Evolutionary conservation across 352 stramenopile species (phyloP).

Genomic region (Globisporangium splendens): DNA sequence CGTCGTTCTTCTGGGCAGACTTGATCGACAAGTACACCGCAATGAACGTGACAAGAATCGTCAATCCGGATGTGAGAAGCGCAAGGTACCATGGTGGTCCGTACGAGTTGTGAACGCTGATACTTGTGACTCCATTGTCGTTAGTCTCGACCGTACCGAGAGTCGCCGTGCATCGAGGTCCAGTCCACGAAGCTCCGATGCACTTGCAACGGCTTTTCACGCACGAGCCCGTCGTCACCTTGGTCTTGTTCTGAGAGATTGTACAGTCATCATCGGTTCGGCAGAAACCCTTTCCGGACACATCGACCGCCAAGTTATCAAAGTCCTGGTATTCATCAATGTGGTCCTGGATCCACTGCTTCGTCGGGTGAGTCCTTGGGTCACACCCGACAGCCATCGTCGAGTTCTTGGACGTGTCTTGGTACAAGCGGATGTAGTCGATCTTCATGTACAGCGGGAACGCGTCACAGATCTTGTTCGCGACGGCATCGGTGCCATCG

Average conservation of each 20-base stretch:
- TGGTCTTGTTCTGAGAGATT: conserved; percentile 17
- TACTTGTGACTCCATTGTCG: background rate
- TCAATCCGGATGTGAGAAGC: background rate
- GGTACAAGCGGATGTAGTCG: conserved; percentile 87
- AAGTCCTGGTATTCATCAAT: conserved; percentile 35
- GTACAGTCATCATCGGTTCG: conserved; percentile 47
- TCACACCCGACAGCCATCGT: conserved; percentile 27
- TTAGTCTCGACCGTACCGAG: too few relatives aligned
- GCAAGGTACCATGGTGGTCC: background rate
- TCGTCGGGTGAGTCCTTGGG: conserved; percentile 27
- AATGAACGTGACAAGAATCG: background rate
- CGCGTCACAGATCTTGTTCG: conserved; percentile 49
- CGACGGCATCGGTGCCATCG: conserved; percentile 19
- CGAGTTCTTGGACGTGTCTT: conserved; percentile 37
- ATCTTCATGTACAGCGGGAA: conserved; percentile 68
- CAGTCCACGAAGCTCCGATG: conserved; percentile 25
- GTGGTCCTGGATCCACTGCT: conserved; percentile 30
- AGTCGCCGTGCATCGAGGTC: conserved; percentile 2
- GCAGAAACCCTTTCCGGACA: conserved; percentile 45
- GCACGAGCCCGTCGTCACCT: conserved; percentile 30
- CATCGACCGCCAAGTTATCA: conserved; percentile 37
- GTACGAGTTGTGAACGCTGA: background rate
- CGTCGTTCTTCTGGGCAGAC: too few relatives aligned
- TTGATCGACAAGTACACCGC: too few relatives aligned
- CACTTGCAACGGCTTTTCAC: conserved; percentile 31